phyloP scores from a whole-genome alignment of 768 basidiomycete species.

The Hypholoma sublateritium region DNA sequence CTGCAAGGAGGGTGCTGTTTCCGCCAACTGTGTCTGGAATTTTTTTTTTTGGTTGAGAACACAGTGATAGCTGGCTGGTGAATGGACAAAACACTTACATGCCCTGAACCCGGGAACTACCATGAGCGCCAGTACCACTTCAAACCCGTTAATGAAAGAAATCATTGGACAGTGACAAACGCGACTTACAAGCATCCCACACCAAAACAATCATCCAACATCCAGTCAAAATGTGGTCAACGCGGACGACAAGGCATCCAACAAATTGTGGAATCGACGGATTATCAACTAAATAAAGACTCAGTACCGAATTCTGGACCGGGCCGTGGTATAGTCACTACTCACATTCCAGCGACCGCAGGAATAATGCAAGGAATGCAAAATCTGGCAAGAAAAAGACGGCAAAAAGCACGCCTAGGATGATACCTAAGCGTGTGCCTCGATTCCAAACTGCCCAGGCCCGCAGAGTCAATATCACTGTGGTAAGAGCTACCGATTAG shows the following conservation, averaged over 20 bases:
- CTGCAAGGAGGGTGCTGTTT: slow-evolving; percentile 3
- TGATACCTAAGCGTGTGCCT: neutral
- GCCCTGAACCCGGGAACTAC: slow-evolving; percentile 9
- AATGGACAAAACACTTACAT: slow-evolving; percentile 1
- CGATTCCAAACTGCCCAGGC: slow-evolving; percentile 15
- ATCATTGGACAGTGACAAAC: neutral
- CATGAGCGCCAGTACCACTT: slow-evolving; percentile 10
- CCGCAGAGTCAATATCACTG: slow-evolving; percentile 12
- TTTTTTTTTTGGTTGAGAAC: neutral
- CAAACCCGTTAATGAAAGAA: neutral
- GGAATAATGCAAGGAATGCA: neutral
- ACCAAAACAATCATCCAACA: slow-evolving; percentile 8
- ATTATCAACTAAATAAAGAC: neutral
- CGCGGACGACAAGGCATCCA: slow-evolving; percentile 7
- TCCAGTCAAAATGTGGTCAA: neutral
- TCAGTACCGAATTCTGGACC: neutral
- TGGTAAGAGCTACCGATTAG: neutral
- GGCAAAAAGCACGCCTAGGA: neutral
- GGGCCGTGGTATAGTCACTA: neutral
- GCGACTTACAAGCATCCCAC: slow-evolving; percentile 15
- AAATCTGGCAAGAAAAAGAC: neutral
- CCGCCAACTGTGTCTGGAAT: slow-evolving; percentile 7
- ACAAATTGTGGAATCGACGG: slow-evolving; percentile 2
- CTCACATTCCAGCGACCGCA: slow-evolving; percentile 9
- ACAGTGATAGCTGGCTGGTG: neutral